Conservation (phyloP, 75 land plant genomes). For the Pinus tabuliformis region DNA sequence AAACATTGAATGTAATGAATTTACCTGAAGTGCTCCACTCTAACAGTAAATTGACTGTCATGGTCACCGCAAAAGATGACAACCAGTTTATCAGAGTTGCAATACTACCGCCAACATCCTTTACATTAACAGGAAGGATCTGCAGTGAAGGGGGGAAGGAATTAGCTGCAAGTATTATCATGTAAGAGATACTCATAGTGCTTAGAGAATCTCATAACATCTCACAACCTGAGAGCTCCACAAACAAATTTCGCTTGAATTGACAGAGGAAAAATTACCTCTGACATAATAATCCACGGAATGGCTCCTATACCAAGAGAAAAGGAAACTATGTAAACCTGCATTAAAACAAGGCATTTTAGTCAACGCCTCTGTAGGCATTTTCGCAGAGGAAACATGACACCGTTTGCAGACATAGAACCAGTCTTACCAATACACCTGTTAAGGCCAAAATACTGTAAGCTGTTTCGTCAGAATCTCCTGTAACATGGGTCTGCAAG, state of each 20-base stretch:
- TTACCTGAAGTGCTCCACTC: constrained; percentile 76
- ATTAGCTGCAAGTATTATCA: not conserved
- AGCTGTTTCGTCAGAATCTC: not conserved
- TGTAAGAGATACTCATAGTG: not conserved
- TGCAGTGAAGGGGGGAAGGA: constrained; percentile 13
- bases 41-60: constrained; percentile 65
- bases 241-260: not conserved
- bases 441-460: constrained; percentile 5
- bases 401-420: not conserved
- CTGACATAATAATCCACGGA: constrained; percentile 95
- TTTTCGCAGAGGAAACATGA: not conserved
- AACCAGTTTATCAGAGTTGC: constrained; percentile 77
- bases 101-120: constrained; percentile 75
- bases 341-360: not conserved
- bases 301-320: constrained; percentile 84
- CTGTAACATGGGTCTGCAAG: not conserved
- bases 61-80: constrained; percentile 46
- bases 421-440: constrained; percentile 6
- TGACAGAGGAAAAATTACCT: constrained; percentile 29
- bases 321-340: constrained; percentile 69
- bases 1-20: not conserved
- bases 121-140: constrained; percentile 76
- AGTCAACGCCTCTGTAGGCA: not conserved
- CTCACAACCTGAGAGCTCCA: not conserved
- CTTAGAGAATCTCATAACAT: not conserved